Evolutionary conservation across 495 filamentous ascomycete genomes (phyloP), one percentile per base, ranked within the genome.

Genomic region (Lasiosphaeris hirsuta): DNA sequence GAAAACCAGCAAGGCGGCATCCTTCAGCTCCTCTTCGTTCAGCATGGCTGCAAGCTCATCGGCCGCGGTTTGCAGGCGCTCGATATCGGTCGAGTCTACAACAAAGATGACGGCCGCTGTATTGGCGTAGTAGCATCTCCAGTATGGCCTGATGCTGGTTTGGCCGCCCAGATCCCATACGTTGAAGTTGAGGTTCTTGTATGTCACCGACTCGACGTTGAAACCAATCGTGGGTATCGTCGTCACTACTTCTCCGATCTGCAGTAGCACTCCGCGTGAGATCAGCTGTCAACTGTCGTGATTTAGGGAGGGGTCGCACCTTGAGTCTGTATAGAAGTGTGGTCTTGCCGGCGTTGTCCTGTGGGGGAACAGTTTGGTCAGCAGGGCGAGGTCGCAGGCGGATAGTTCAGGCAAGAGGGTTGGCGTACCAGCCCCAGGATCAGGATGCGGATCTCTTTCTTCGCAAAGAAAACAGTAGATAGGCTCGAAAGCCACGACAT

Each of bases 41-140:
- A 98, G 73, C 95, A 98, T 98, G 2, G 92, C 90, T 40, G 88
- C 83, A 37, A 98, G 78, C 72, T 98, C 94, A 63, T 96, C 94
- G 8, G 91, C 84, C 0, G 94, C 94, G 1, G 91, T 97, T 46
- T 89, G 86, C 43, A 98, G 76, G 44, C 94, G 89, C 60, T 96
- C 90, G 65, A 97, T 92, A 83, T 98, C 94, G 56, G 94, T 97
- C 44, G 88, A 92, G 68, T 98, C 94, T 66, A 98, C 93, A 54
- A 98, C 94, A 74, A 98, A 98, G 63, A 98, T 88, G 57, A 98
- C 95, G 11, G 94, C 94, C n/a, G 95, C 94, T 2, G 95, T 98
- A 76, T 97, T 97, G 66, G 94, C 92, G 69, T 97, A 98, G 81
- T 98, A 98, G 73, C 95, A 97, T 64, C 94, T 85, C 94, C 94